Evolutionary conservation across 2,329 filamentous ascomycete genomes (phyloP).

Genomic region (Exophiala viscosa): DNA sequence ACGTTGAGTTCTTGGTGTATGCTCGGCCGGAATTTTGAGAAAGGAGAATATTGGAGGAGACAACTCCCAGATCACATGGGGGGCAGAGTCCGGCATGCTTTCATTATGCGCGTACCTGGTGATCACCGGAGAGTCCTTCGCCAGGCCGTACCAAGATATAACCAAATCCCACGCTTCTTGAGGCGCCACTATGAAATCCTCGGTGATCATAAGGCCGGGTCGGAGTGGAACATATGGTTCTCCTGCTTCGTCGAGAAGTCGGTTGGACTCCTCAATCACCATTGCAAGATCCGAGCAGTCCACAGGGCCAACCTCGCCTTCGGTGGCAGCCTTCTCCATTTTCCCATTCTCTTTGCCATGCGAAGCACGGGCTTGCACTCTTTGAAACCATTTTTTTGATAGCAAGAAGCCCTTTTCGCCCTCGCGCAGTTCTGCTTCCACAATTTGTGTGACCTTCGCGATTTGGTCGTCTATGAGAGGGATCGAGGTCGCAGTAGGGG

Average conservation of each 20-base stretch:
- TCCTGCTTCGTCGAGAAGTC: conserved; percentile 45
- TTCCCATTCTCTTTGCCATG: conserved; percentile 50
- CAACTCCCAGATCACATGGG: conserved; percentile 76
- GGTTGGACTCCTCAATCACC: conserved; percentile 45
- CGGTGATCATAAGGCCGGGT: conserved; percentile 59
- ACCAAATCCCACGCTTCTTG: conserved; percentile 77
- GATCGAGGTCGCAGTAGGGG: conserved; percentile 28
- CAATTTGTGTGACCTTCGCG: conserved; percentile 62
- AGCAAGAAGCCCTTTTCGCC: conserved; percentile 74
- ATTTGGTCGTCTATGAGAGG: conserved; percentile 68
- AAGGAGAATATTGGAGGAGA: conserved; percentile 82
- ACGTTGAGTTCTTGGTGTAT: conserved; percentile 58
- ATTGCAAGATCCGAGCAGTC: conserved; percentile 82
- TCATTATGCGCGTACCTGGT: conserved; percentile 75
- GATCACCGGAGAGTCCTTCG: conserved; percentile 66
- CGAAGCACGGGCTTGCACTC: conserved; percentile 64
- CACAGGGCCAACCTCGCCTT: conserved; percentile 70
- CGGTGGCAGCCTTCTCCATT: conserved; percentile 55
- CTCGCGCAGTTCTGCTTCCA: conserved; percentile 54
- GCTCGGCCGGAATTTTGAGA: conserved; percentile 68
- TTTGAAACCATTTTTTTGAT: conserved; percentile 72
- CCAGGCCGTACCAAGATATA: conserved; percentile 75
- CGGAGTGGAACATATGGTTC: conserved; percentile 68
- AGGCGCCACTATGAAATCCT: conserved; percentile 74
- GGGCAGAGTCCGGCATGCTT: conserved; percentile 49